phyloP scores from a whole-genome alignment of 805 yeast species.

The Saccharomycopsis oosterbeekiorum region DNA sequence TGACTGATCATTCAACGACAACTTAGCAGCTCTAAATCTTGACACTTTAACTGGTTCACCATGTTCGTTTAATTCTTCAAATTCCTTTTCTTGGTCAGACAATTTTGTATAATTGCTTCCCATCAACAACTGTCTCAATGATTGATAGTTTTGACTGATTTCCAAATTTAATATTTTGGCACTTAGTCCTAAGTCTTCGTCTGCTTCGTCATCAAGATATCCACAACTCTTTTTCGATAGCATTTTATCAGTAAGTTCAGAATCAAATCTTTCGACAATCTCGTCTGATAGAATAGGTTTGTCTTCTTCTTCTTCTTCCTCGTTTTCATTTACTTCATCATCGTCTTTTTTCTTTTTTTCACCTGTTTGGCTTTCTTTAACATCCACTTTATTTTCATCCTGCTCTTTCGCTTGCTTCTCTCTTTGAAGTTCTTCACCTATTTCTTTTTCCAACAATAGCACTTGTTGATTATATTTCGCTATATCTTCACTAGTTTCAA shows the following conservation, averaged over 20 bases:
- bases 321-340: slow-evolving; percentile 16
- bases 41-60: slow-evolving; percentile 55
- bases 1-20: not conserved
- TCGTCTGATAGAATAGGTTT: slow-evolving; percentile 33
- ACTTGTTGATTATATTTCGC: slow-evolving; percentile 36
- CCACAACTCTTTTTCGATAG: not conserved
- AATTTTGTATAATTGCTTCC: slow-evolving; percentile 37
- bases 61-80: slow-evolving; percentile 58
- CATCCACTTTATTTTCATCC: slow-evolving; percentile 5
- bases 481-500: slow-evolving; percentile 39
- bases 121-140: slow-evolving; percentile 41
- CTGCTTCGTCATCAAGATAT: slow-evolving; percentile 19
- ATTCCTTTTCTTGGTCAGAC: slow-evolving; percentile 40
- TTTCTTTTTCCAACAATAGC: slow-evolving; percentile 25
- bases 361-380: not conserved
- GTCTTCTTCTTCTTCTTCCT: slow-evolving; percentile 22
- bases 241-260: not conserved
- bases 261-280: slow-evolving; percentile 31
- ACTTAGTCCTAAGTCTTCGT: slow-evolving; percentile 24
- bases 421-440: slow-evolving; percentile 6
- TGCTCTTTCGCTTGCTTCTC: not conserved
- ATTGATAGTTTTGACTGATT: slow-evolving; percentile 46
- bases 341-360: slow-evolving; percentile 15
- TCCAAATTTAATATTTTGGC: slow-evolving; percentile 32
- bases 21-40: slow-evolving; percentile 52